phyloP scores from a whole-genome alignment of 2,329 filamentous ascomycete genomes.

The Aspergillus sp. region DNA sequence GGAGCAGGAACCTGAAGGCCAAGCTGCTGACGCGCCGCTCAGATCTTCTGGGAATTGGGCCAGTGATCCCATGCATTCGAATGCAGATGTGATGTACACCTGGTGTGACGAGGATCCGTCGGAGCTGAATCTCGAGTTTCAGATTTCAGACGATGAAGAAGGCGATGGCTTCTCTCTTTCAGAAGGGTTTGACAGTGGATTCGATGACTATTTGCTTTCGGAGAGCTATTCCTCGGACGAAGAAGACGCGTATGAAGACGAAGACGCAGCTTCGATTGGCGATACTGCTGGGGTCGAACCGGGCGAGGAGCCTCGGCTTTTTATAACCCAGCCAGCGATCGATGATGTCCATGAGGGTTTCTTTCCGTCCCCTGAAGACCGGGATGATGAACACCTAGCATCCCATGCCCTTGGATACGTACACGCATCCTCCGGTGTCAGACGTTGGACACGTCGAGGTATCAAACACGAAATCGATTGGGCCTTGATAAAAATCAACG shows the following conservation, averaged over 20 bases:
- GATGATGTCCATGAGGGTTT: slow-evolving; percentile 80
- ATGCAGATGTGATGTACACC: slow-evolving; percentile 28
- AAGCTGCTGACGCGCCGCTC: slow-evolving; percentile 23
- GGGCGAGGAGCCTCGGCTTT: slow-evolving; percentile 65
- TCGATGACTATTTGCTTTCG: slow-evolving; percentile 39
- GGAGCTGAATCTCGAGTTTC: slow-evolving; percentile 37
- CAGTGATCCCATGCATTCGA: slow-evolving; percentile 13
- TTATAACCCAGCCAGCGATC: slow-evolving; percentile 84
- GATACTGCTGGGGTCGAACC: slow-evolving; percentile 72
- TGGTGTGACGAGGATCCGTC: slow-evolving; percentile 33
- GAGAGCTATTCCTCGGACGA: slow-evolving; percentile 47
- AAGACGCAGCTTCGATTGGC: slow-evolving; percentile 51
- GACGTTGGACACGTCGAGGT: slow-evolving; percentile 61
- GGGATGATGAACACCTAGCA: slow-evolving; percentile 71
- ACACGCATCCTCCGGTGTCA: slow-evolving; percentile 82
- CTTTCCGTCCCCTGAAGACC: slow-evolving; percentile 68
- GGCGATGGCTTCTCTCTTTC: slow-evolving; percentile 33
- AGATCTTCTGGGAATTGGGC: slow-evolving; percentile 41
- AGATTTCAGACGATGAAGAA: slow-evolving; percentile 49
- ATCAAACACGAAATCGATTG: slow-evolving; percentile 89
- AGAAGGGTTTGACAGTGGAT: slow-evolving; percentile 28
- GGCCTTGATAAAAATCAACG: slow-evolving; percentile 76
- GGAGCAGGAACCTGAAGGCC: slow-evolving; percentile 14
- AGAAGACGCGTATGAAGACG: slow-evolving; percentile 49
- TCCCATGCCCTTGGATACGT: slow-evolving; percentile 74